phyloP scores from a whole-genome alignment of 2,329 filamentous ascomycete genomes.

The Fusarium buharicum region DNA sequence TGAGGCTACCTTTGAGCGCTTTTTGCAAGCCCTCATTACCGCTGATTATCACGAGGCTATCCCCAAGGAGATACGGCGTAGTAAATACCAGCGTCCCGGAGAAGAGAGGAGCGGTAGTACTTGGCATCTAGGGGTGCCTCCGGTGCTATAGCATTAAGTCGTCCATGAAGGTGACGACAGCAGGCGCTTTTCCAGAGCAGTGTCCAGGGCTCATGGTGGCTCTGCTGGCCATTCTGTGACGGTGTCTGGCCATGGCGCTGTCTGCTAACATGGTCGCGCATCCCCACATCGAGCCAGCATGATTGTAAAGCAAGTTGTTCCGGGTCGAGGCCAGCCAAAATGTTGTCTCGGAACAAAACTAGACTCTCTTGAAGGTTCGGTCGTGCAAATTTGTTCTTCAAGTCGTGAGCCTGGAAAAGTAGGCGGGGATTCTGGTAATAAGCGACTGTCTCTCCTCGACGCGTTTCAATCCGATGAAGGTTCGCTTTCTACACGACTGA shows the following conservation, averaged over 20 bases:
- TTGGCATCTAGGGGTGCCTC: not conserved
- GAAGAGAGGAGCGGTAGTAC: no score
- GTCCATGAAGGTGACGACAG: not conserved
- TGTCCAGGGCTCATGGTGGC: not conserved
- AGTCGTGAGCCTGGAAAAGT: not conserved
- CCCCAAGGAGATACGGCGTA: no score
- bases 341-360: not conserved
- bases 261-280: not conserved
- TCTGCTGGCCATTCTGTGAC: not conserved
- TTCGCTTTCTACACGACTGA: not conserved
- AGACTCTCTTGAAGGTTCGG: conserved; percentile 2
- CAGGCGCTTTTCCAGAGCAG: conserved; percentile 8
- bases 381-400: not conserved
- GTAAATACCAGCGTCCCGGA: no score
- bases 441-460: not conserved
- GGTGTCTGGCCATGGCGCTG: fast-evolving
- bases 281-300: conserved; percentile 14
- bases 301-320: conserved; percentile 5
- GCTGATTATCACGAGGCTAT: no score
- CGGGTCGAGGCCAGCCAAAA: conserved; percentile 2
- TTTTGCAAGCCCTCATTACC: no score
- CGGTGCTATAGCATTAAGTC: not conserved
- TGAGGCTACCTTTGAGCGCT: no score
- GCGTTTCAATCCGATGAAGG: not conserved
- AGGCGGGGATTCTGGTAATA: conserved; percentile 2